Percentiles rank a stretch among this genome's conserved stretches.
Evolutionary conservation across 768 basidiomycete species (phyloP).

Genomic region (Kwoniella sp.): DNA sequence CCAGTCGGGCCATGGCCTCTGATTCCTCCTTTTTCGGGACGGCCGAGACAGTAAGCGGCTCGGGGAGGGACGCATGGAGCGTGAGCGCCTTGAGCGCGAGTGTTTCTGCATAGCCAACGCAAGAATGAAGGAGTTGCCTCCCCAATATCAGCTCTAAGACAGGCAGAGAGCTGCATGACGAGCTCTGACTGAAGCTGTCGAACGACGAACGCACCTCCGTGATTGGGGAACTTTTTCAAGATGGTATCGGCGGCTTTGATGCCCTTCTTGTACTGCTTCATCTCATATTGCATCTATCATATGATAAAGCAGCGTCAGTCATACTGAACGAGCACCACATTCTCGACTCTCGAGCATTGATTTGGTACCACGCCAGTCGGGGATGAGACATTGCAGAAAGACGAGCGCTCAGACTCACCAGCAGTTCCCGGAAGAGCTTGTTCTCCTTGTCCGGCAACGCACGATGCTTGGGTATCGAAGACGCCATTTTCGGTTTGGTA

Average conservation of each 20-base stretch:
- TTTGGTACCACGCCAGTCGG: too few relatives aligned
- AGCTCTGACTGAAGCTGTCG: background rate
- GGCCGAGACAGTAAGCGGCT: slow-evolving; percentile 59
- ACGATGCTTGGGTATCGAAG: slow-evolving; percentile 56
- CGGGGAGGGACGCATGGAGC: slow-evolving; percentile 52
- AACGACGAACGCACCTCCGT: slow-evolving; percentile 69
- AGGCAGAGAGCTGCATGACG: background rate
- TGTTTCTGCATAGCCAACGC: slow-evolving; percentile 67
- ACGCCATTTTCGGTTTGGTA: slow-evolving; percentile 34
- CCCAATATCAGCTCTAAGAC: background rate
- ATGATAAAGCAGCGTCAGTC: too few relatives aligned
- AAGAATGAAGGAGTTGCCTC: background rate
- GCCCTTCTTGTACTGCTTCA: slow-evolving; percentile 82
- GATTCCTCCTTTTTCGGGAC: slow-evolving; percentile 74
- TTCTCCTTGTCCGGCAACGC: slow-evolving; percentile 79
- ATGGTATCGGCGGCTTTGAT: slow-evolving; percentile 89
- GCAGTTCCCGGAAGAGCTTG: slow-evolving; percentile 79
- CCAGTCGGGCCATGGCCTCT: slow-evolving; percentile 49
- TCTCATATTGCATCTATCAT: slow-evolving; percentile 71
- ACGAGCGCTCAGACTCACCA: slow-evolving; percentile 58
- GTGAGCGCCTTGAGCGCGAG: slow-evolving; percentile 95
- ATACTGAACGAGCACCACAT: background rate
- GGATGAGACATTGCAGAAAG: background rate
- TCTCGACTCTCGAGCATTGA: too few relatives aligned
- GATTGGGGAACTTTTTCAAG: slow-evolving; percentile 91